Conservation (phyloP, 176 grass and related monocot genomes). For the Juncus inflexus region DNA sequence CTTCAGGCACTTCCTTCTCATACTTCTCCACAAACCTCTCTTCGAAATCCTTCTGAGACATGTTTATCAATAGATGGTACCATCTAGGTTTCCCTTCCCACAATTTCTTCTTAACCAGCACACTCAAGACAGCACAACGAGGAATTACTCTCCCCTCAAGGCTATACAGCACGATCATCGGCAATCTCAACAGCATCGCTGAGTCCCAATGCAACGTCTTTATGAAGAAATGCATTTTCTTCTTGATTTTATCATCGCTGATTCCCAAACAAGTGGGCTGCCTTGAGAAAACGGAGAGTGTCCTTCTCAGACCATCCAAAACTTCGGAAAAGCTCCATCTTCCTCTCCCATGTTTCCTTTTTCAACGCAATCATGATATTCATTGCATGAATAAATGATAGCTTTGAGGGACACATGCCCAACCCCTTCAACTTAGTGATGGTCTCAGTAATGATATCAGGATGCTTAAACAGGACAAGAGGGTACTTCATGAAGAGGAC, state of each 20-base stretch:
- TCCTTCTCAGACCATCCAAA: constrained; percentile 37
- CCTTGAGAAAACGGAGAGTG: constrained; percentile 18
- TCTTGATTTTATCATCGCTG: constrained; percentile 20
- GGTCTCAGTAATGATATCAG: constrained; percentile 2
- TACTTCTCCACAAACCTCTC: constrained; percentile 24
- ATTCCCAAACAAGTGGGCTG: constrained; percentile 13
- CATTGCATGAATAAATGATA: constrained; percentile 1
- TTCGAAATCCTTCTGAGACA: constrained; percentile 9
- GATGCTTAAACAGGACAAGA: not conserved
- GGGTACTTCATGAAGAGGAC: not conserved
- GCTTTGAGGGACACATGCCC: constrained; percentile 12
- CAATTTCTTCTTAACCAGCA: not conserved
- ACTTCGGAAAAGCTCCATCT: constrained; percentile 26
- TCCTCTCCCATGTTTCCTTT: constrained; percentile 23
- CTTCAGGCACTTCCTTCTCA: not conserved
- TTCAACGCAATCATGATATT: not conserved
- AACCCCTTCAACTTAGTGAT: constrained; percentile 18
- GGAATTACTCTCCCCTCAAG: constrained; percentile 29
- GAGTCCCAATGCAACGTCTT: constrained; percentile 30
- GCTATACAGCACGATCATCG: constrained; percentile 18
- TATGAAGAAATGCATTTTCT: constrained; percentile 7
- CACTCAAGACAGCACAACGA: constrained; percentile 22
- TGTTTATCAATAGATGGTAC: not conserved
- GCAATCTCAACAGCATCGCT: not conserved
- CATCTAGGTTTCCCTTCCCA: not conserved